A percentile compares a stretch with the other conserved stretches of the same genome.
Evolutionary conservation across 2,329 filamentous ascomycete species (phyloP).

Genomic region (Talaromyces sp.): DNA sequence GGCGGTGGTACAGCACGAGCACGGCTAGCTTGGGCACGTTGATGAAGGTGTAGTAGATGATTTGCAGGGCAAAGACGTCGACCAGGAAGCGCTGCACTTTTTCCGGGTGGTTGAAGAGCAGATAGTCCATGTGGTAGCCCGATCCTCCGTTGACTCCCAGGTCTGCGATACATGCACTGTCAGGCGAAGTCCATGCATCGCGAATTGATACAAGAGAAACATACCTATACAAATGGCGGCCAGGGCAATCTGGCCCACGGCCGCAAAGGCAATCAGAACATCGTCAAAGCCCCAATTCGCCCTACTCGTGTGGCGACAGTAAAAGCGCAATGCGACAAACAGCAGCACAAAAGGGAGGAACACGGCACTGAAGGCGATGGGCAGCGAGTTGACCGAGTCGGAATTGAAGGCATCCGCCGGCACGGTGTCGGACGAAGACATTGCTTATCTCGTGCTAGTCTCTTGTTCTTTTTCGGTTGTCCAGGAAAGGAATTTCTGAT

Average conservation of each 20-base stretch:
- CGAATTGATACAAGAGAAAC: background rate
- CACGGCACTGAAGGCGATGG: background rate
- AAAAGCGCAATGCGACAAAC: background rate
- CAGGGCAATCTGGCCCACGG: background rate
- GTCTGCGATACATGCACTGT: background rate
- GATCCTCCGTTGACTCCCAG: background rate
- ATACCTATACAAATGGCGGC: background rate
- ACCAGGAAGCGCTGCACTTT: background rate
- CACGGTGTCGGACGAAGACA: background rate
- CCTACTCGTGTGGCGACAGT: background rate
- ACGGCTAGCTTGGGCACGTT: background rate
- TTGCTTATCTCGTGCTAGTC: background rate
- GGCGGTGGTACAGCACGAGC: background rate
- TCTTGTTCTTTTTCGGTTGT: no score
- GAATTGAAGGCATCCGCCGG: background rate
- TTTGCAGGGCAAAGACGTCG: background rate
- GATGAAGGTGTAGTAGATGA: background rate
- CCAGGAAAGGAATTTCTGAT: background rate
- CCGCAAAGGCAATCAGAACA: background rate
- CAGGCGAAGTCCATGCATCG: background rate
- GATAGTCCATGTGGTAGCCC: background rate
- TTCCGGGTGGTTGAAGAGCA: background rate
- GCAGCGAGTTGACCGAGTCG: background rate
- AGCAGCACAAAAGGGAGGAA: background rate
- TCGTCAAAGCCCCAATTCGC: background rate